A percentile compares a stretch with the other conserved stretches of the same genome.
Evolutionary conservation across 1,284 basidiomycete genomes (phyloP).

Genomic region (Puccinia triticina): DNA sequence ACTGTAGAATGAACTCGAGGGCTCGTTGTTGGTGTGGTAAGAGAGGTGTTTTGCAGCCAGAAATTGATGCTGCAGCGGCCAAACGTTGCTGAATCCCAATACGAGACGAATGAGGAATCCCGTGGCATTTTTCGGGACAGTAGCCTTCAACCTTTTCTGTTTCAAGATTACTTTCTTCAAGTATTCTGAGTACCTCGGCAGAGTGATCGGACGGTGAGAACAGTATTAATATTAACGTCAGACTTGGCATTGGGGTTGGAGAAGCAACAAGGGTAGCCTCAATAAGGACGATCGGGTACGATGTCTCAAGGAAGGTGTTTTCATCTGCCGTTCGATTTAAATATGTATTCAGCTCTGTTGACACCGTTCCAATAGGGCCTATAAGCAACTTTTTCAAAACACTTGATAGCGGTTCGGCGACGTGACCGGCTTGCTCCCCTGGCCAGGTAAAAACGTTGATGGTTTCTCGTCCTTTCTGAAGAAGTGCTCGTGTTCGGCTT

Average conservation of each 20-base stretch:
- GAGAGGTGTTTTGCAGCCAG: not conserved
- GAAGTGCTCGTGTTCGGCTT: not conserved
- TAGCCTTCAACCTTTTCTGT: not conserved
- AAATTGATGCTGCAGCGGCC: not conserved
- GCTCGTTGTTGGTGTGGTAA: conserved; percentile 9
- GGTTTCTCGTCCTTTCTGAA: not conserved
- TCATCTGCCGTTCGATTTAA: not conserved
- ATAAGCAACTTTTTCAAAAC: conserved; percentile 6
- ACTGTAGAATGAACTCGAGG: conserved; percentile 1
- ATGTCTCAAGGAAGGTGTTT: not conserved
- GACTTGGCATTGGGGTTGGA: not conserved
- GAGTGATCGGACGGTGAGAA: not conserved
- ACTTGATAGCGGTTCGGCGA: not conserved
- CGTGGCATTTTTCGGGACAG: not conserved
- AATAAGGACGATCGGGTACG: not conserved
- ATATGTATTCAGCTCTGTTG: not conserved
- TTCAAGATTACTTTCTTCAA: not conserved
- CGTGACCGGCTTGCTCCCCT: not conserved
- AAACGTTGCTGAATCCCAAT: too few species aligned
- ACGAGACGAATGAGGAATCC: conserved; percentile 9
- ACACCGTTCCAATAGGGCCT: not conserved
- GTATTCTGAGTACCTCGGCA: not conserved
- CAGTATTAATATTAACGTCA: not conserved
- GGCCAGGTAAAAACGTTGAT: conserved; percentile 21
- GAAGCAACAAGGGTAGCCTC: not conserved